Evolutionary conservation across 352 stramenopile genomes (phyloP).

Genomic region (Phytopythium litorale): DNA sequence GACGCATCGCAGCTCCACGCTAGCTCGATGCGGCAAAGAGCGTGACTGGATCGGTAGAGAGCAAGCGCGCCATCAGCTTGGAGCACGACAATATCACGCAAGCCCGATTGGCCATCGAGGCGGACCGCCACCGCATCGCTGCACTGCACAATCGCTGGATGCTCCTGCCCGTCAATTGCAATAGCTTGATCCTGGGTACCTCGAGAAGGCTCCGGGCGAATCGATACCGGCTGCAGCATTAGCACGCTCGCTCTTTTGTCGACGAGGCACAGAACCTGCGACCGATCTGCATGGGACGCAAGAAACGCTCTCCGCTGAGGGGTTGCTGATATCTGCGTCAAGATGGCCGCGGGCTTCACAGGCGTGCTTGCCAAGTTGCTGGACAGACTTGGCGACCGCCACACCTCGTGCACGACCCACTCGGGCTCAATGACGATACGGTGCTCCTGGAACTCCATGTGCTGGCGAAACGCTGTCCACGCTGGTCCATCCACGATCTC

Average conservation of each 20-base stretch:
- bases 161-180: conserved; percentile 9
- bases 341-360: not conserved
- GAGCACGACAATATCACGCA: conserved; percentile 43
- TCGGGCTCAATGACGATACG: conserved; percentile 39
- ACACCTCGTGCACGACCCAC: conserved; percentile 21
- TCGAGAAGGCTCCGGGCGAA: not conserved
- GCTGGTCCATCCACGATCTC: conserved; percentile 34
- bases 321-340: not conserved
- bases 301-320: conserved; percentile 28
- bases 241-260: conserved; percentile 31
- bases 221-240: conserved; percentile 28
- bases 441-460: conserved; percentile 22
- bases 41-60: conserved; percentile 27
- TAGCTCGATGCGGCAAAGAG: conserved; percentile 25
- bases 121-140: conserved; percentile 37
- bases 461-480: conserved; percentile 33
- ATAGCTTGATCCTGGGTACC: conserved; percentile 7
- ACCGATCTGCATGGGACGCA: conserved; percentile 20
- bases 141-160: conserved; percentile 13
- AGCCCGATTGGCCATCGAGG: not conserved
- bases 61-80: conserved; percentile 21
- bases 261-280: conserved; percentile 39
- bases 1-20: not conserved
- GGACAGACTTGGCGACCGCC: not conserved
- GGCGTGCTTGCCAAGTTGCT: not conserved